Evolutionary conservation across 192 early-diverging fungal genomes (phyloP), one percentile per base, ranked within the genome.

Genomic region (Coemansia reversa): DNA sequence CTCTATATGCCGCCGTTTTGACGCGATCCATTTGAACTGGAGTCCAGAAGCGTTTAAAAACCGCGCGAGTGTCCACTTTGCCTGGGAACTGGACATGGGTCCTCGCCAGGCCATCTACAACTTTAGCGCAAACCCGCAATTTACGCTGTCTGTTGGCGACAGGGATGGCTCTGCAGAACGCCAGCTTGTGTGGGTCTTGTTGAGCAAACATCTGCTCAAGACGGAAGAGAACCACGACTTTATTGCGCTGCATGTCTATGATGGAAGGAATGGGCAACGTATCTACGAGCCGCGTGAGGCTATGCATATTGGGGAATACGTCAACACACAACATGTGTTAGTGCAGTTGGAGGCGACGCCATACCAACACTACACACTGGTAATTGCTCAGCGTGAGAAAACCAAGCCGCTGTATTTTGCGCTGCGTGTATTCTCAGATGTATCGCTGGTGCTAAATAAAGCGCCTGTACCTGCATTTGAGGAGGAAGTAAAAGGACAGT

Each of bases 11-110:
- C 60, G 65, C 5, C 75, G 84, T 30, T 97, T 97, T 70, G 88
- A 92, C 59, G 91, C 91, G 8, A 91, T 94, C 28, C 93, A 97
- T 65, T 72, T 95, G 23, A 95, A 94, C 68, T 95, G 91, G 94
- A 92, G 93, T 81, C 90, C 94, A 6, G 86, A 82, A 30, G 62
- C 89, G 42, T 91, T 95, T 60, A 70, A 68, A 8, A 75, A 92
- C 69, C 76, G 85, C 29, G 82, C 86, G 58, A 86, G 85, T 9
- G 66, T 89, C 33, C 93, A 95, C 60, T 86, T 87, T 69, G 54
- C 48, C 56, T 79, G 70, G 75, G 22, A 23, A 2, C 28, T 66
- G 60, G 50, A 68, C 55, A 65, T 80, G 55, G 79, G 83, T 11
- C 74, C 81, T 20, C 67, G 73, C 29, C 67, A 78, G 49, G 86